A percentile compares a stretch with the other conserved stretches of the same genome.
Conservation (phyloP, 2,329 filamentous ascomycete genomes). For the Dothideomycetes sp. region DNA sequence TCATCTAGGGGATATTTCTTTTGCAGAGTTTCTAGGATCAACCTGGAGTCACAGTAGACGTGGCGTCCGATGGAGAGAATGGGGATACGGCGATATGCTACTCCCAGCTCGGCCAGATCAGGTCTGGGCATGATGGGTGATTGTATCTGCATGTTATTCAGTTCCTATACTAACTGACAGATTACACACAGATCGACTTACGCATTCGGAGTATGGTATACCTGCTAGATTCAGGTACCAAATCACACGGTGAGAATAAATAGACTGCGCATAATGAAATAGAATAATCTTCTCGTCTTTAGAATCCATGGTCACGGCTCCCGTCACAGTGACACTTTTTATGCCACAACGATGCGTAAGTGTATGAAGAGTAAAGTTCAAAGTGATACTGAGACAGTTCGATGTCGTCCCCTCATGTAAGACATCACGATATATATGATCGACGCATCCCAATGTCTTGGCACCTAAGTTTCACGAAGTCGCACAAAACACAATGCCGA, state of each 20-base stretch:
- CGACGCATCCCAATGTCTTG: slow-evolving; percentile 4
- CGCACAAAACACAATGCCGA: too few species aligned
- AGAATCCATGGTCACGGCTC: slow-evolving; percentile 15
- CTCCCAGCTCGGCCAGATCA: slow-evolving; percentile 51
- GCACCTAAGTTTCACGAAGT: too few species aligned
- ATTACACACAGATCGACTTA: slow-evolving; percentile 23
- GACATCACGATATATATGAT: too few species aligned
- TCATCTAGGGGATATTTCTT: slow-evolving; percentile 24
- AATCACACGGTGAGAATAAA: slow-evolving; percentile 52
- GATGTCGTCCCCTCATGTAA: too few species aligned
- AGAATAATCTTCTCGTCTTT: slow-evolving; percentile 43
- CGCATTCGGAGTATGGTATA: slow-evolving; percentile 59
- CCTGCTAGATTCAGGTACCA: slow-evolving; percentile 61
- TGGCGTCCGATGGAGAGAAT: slow-evolving; percentile 57
- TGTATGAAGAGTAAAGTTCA: not conserved
- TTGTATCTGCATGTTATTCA: slow-evolving; percentile 35
- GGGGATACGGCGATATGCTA: slow-evolving; percentile 61
- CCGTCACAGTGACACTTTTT: not conserved
- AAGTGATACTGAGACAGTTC: slow-evolving; percentile 2
- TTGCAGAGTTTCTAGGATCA: slow-evolving; percentile 59
- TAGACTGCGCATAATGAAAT: slow-evolving; percentile 58
- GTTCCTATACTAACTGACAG: too few species aligned
- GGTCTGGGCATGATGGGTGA: slow-evolving; percentile 57
- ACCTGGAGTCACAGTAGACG: slow-evolving; percentile 60
- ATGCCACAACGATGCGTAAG: not conserved